Conservation (phyloP, 495 filamentous ascomycete genomes). For the Apiosordaria backusii region DNA sequence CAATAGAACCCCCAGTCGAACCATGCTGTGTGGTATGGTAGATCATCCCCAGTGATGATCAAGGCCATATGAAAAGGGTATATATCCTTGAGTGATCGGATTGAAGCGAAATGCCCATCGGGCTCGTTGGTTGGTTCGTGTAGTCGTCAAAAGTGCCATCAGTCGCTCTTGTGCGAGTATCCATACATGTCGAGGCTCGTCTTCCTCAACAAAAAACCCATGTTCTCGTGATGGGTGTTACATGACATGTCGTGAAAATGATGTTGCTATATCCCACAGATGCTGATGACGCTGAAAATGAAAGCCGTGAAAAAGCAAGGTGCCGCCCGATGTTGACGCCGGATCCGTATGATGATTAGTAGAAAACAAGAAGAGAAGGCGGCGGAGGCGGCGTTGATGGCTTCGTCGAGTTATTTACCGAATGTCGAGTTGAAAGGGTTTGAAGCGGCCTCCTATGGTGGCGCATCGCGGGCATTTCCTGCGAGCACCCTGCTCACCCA, state of each 20-base stretch:
- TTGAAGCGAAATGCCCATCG: neutral
- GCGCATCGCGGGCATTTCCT: constrained; percentile 64
- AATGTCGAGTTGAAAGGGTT: constrained; percentile 64
- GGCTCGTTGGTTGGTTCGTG: neutral
- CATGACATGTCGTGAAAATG: neutral
- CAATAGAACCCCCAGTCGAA: neutral
- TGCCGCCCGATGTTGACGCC: neutral
- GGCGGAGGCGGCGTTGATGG: neutral
- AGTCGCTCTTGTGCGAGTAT: neutral
- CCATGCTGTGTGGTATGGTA: neutral
- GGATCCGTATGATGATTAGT: neutral
- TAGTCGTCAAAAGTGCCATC: neutral
- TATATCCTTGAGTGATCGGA: neutral
- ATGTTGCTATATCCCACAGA: constrained; percentile 4
- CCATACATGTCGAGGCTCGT: neutral
- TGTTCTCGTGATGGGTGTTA: neutral
- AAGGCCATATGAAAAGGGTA: neutral
- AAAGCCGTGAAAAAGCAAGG: neutral
- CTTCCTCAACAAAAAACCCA: neutral
- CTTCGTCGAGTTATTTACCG: constrained; percentile 36
- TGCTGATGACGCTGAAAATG: neutral
- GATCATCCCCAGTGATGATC: neutral
- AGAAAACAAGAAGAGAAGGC: constrained; percentile 1
- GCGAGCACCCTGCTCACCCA: constrained; percentile 56
- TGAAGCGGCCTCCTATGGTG: constrained; percentile 64